Percentiles rank a stretch among this genome's conserved stretches.
Conservation (phyloP, 352 stramenopile species). For the Globisporangium alternatum region DNA sequence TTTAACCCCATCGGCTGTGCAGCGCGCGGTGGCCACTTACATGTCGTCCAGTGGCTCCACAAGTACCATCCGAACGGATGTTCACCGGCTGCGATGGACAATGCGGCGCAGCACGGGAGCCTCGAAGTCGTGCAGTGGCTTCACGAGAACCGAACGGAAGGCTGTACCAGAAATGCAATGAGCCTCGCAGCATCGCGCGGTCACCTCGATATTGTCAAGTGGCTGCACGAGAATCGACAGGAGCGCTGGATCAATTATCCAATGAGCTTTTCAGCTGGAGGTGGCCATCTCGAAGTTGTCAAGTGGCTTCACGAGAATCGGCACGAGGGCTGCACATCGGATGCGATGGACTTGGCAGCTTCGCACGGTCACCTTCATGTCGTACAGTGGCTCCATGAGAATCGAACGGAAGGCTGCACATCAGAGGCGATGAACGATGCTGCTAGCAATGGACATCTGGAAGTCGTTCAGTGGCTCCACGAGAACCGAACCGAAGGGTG, state of each 20-base stretch:
- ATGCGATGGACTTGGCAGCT: slow-evolving; percentile 3
- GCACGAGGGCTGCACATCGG: background rate
- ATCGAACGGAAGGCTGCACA: background rate
- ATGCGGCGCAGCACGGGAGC: too few species aligned
- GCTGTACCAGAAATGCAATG: background rate
- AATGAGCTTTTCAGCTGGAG: too few species aligned
- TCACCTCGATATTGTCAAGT: too few species aligned
- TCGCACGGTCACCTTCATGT: background rate
- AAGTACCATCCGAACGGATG: too few species aligned
- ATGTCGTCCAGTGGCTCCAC: too few species aligned
- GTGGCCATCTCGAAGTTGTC: background rate
- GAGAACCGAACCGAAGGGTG: background rate
- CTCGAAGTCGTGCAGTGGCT: background rate
- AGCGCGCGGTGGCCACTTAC: background rate
- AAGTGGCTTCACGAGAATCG: slow-evolving; percentile 3
- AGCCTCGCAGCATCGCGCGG: background rate
- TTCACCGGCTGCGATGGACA: too few species aligned
- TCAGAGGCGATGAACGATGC: background rate
- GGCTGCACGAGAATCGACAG: too few species aligned
- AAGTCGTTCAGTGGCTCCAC: background rate
- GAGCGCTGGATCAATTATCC: too few species aligned
- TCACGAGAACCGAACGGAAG: background rate
- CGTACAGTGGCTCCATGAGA: background rate
- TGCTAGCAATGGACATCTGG: background rate
- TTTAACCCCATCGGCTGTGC: too few species aligned